Percentiles rank a stretch among this genome's conserved stretches.
Evolutionary conservation across 192 early-diverging fungal species (phyloP).

Genomic region (Dimargaris cristalligena): DNA sequence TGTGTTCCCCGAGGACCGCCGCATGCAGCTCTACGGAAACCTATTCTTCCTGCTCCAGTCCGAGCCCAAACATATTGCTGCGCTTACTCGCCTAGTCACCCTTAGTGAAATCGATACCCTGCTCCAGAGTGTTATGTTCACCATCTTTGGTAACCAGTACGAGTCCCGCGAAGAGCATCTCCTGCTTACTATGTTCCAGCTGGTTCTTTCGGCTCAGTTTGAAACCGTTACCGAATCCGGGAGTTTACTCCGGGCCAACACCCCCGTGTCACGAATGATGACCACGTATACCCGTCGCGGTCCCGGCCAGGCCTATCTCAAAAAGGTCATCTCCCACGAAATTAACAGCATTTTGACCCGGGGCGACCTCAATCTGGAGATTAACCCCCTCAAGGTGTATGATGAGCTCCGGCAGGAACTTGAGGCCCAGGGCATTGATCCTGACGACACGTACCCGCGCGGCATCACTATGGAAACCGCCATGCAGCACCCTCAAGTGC

Average conservation of each 20-base stretch:
- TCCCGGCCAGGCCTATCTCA: slow-evolving; percentile 84
- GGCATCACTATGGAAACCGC: slow-evolving; percentile 72
- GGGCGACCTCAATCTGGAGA: slow-evolving; percentile 75
- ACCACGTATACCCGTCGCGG: slow-evolving; percentile 90
- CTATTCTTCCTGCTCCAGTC: slow-evolving; percentile 83
- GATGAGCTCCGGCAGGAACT: slow-evolving; percentile 25
- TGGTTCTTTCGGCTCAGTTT: slow-evolving; percentile 83
- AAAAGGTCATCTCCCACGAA: slow-evolving; percentile 61
- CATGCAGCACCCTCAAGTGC: slow-evolving; percentile 62
- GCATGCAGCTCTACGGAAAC: slow-evolving; percentile 75
- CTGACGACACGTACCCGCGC: slow-evolving; percentile 36
- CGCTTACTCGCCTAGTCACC: slow-evolving; percentile 63
- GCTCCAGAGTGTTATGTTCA: slow-evolving; percentile 92
- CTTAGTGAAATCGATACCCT: slow-evolving; percentile 85
- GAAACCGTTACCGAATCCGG: slow-evolving; percentile 79
- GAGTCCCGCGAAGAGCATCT: slow-evolving; percentile 92
- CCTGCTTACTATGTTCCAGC: slow-evolving; percentile 90
- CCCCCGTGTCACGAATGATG: slow-evolving; percentile 95
- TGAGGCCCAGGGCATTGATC: slow-evolving; percentile 16
- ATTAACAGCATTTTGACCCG: slow-evolving; percentile 67
- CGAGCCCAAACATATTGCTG: slow-evolving; percentile 81
- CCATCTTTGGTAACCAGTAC: slow-evolving; percentile 91
- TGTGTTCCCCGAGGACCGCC: slow-evolving; percentile 60
- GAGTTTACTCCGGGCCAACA: slow-evolving; percentile 81
- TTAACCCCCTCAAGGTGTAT: slow-evolving; percentile 79